Percentiles rank a stretch among this genome's conserved stretches.
phyloP scores from a whole-genome alignment of 106 monocot species.

The Acanthochlamys bracteata region DNA sequence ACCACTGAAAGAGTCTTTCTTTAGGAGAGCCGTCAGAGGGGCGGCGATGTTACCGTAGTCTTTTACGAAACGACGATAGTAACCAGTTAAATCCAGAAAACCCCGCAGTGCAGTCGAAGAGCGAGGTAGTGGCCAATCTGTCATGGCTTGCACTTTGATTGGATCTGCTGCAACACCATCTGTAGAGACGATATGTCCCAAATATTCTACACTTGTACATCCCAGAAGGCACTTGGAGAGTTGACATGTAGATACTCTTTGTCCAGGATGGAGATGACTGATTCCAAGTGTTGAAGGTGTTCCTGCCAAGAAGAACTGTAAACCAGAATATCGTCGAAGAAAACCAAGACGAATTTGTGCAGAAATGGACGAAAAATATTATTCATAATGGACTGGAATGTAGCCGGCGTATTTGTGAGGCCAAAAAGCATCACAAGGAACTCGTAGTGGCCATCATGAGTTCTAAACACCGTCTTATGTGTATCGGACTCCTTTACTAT shows the following conservation, averaged over 20 bases:
- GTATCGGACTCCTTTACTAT: background rate
- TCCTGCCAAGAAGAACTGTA: background rate
- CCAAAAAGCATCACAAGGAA: conserved; percentile 4
- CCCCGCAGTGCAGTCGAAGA: background rate
- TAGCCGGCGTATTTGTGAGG: background rate
- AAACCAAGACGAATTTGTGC: background rate
- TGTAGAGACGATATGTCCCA: background rate
- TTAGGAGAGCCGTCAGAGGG: background rate
- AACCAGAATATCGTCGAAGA: background rate
- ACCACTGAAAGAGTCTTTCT: background rate
- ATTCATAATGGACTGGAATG: conserved; percentile 1
- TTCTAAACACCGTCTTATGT: background rate
- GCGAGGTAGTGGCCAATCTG: background rate
- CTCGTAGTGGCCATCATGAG: background rate
- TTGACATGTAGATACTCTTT: background rate
- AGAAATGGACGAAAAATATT: background rate
- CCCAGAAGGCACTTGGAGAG: background rate
- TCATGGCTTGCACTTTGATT: background rate
- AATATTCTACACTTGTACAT: background rate
- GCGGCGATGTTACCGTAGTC: background rate
- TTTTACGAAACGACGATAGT: background rate
- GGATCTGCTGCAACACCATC: background rate
- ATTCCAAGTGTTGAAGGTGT: background rate
- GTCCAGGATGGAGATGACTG: background rate
- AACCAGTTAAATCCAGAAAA: background rate